Evolutionary conservation across 2,329 filamentous ascomycete genomes (phyloP).

Genomic region (Setomelanomma holmii): DNA sequence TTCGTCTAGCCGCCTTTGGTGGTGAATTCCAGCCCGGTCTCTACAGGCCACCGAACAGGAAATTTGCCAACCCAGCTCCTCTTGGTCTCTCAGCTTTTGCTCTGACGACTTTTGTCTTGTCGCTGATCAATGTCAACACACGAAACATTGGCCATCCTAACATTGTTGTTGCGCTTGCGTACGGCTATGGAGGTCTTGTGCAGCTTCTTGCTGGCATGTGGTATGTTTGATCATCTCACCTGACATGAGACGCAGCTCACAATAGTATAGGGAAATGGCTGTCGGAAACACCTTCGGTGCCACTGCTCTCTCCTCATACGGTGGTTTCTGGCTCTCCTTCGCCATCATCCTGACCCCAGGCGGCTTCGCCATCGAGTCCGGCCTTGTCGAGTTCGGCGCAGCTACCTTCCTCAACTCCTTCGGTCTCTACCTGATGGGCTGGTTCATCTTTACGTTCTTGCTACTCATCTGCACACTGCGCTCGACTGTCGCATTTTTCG

Average conservation of each 20-base stretch:
- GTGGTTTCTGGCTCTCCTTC: constrained; percentile 68
- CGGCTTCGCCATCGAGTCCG: constrained; percentile 56
- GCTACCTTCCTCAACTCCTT: constrained; percentile 60
- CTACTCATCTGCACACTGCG: constrained; percentile 64
- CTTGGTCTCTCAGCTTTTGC: constrained; percentile 69
- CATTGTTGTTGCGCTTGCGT: constrained; percentile 58
- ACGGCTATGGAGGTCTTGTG: constrained; percentile 59
- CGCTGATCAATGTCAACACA: constrained; percentile 57
- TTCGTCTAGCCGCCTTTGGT: constrained; percentile 57
- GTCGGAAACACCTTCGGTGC: constrained; percentile 70
- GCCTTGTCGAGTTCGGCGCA: constrained; percentile 42
- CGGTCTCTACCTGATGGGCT: constrained; percentile 65
- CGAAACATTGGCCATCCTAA: constrained; percentile 52
- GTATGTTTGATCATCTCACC: constrained; percentile 50
- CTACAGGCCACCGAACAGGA: constrained; percentile 53
- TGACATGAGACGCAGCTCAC: not conserved
- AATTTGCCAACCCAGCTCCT: constrained; percentile 66
- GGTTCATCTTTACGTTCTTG: constrained; percentile 66
- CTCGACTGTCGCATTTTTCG: constrained; percentile 66
- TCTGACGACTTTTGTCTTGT: constrained; percentile 69
- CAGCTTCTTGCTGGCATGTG: constrained; percentile 62
- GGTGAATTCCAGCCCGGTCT: constrained; percentile 62
- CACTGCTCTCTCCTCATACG: constrained; percentile 67
- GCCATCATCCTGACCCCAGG: constrained; percentile 65
- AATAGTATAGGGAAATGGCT: constrained; percentile 56